Conservation (phyloP, 495 filamentous ascomycete species). For the Tuber aestivum region DNA sequence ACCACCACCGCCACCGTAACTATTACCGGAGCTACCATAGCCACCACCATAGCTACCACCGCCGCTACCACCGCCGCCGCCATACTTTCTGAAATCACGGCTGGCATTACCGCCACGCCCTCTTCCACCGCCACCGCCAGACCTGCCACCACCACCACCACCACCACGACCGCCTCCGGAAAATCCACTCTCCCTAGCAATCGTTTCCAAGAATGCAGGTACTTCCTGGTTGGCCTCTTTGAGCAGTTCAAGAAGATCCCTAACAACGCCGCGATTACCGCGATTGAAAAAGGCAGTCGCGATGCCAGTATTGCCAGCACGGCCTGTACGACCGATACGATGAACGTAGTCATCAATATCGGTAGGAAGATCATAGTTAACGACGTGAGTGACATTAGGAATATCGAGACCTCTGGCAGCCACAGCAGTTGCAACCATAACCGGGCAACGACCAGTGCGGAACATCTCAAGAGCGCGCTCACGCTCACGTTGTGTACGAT, state of each 20-base stretch:
- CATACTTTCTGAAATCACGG: conserved; percentile 83
- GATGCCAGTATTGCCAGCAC: conserved; percentile 98
- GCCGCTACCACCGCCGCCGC: conserved; percentile 48
- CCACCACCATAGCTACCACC: conserved; percentile 48
- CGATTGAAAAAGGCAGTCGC: conserved; percentile 99
- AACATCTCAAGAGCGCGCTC: conserved; percentile 96
- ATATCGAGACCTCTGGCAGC: conserved; percentile 95
- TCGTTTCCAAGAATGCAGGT: conserved; percentile 86
- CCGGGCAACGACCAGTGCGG: conserved; percentile 89
- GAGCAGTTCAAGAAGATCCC: conserved; percentile 87
- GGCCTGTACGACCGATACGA: conserved; percentile 98
- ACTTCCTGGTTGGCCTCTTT: conserved; percentile 98
- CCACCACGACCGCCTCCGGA: conserved; percentile 67
- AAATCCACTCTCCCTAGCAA: conserved; percentile 85
- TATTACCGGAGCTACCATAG: conserved; percentile 51
- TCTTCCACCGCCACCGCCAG: conserved; percentile 51
- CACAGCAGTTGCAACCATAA: conserved; percentile 93
- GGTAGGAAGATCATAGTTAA: conserved; percentile 98
- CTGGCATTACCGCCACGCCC: conserved; percentile 61
- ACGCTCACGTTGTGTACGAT: conserved; percentile 97
- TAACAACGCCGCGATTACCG: conserved; percentile 93
- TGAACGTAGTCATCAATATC: conserved; percentile 99
- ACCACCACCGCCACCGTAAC: conserved; percentile 45
- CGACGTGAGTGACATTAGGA: conserved; percentile 94
- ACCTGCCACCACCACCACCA: conserved; percentile 51